Conservation (phyloP, 495 filamentous ascomycete genomes). For the Talaromyces adpressus region DNA sequence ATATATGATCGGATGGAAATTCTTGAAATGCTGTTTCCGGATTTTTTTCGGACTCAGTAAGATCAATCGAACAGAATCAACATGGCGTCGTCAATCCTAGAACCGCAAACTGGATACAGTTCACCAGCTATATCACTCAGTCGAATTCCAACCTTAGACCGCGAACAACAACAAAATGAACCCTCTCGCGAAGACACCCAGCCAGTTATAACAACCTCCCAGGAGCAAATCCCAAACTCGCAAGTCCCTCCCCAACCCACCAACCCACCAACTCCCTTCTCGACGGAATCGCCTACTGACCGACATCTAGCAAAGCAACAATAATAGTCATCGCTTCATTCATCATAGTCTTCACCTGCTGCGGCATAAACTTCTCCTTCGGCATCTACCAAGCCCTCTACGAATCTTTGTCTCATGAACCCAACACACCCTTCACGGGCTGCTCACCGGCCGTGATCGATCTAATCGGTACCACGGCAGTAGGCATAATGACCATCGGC, state of each 20-base stretch:
- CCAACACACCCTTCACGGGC: slow-evolving; percentile 26
- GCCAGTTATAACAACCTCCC: not conserved
- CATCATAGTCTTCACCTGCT: slow-evolving; percentile 29
- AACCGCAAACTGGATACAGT: not conserved
- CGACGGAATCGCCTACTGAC: too few relatives aligned
- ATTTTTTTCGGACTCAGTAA: not conserved
- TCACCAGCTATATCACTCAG: not conserved
- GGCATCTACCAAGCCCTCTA: slow-evolving; percentile 42
- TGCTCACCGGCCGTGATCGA: slow-evolving; percentile 34
- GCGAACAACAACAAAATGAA: not conserved
- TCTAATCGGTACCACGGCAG: slow-evolving; percentile 36
- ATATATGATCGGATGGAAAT: not conserved
- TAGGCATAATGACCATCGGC: slow-evolving; percentile 37
- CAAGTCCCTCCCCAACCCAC: not conserved
- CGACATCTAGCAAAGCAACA: not conserved
- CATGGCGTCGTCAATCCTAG: not conserved
- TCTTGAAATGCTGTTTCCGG: not conserved
- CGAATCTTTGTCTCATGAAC: slow-evolving; percentile 25
- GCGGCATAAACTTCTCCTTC: slow-evolving; percentile 38
- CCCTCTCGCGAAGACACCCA: not conserved
- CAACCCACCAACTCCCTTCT: not conserved
- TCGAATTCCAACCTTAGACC: not conserved
- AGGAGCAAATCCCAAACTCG: not conserved
- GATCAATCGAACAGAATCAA: not conserved
- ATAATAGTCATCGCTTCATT: slow-evolving; percentile 24